Evolutionary conservation across 768 basidiomycete genomes (phyloP).

Genomic region (Serendipita sp.): DNA sequence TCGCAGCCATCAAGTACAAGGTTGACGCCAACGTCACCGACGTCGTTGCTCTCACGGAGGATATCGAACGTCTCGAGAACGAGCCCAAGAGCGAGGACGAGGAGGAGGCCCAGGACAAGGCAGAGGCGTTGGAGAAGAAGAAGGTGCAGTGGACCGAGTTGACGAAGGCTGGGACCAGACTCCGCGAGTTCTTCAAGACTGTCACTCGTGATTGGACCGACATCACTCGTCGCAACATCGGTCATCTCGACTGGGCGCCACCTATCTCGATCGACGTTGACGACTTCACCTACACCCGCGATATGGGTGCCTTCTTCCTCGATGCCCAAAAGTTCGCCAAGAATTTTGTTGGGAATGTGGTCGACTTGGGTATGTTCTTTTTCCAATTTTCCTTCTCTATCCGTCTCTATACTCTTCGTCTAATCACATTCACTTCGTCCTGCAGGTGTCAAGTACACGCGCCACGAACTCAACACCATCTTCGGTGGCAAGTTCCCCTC

Average conservation of each 20-base stretch:
- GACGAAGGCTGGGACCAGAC: background rate
- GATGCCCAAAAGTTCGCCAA: background rate
- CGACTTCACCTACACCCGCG: background rate
- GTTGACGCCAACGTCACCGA: background rate
- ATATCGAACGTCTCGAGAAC: slow-evolving; percentile 13
- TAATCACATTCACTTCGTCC: background rate
- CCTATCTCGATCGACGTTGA: background rate
- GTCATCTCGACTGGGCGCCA: background rate
- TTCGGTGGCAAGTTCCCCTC: background rate
- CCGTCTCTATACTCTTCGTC: too few species aligned
- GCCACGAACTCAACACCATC: background rate
- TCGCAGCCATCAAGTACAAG: slow-evolving; percentile 12
- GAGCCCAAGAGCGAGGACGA: background rate
- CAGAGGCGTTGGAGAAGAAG: slow-evolving; percentile 5
- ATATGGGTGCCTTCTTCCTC: background rate
- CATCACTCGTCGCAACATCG: background rate
- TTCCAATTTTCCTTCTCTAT: background rate
- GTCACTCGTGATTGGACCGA: background rate
- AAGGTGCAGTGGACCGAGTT: background rate
- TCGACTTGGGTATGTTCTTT: background rate
- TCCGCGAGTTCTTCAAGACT: background rate
- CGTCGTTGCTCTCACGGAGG: slow-evolving; percentile 14
- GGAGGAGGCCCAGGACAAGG: background rate
- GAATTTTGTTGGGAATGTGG: background rate
- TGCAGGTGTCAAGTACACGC: background rate